Evolutionary conservation across 2,329 filamentous ascomycete genomes (phyloP).

Genomic region (Juglanconis oblonga): DNA sequence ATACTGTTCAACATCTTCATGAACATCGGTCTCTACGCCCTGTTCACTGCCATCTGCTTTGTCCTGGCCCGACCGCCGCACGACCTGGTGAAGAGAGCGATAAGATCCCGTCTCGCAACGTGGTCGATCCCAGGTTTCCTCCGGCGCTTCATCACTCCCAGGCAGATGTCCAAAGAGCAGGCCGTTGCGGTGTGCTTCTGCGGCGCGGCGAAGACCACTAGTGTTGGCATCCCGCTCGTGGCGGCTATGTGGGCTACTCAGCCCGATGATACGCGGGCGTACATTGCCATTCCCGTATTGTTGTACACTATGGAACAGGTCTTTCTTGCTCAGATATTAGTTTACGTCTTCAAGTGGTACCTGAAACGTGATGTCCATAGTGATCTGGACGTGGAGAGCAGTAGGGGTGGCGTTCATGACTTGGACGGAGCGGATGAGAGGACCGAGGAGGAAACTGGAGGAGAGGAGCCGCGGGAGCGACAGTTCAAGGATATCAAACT

Average conservation of each 20-base stretch:
- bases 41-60: slow-evolving; percentile 64
- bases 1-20: slow-evolving; percentile 67
- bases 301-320: slow-evolving; percentile 60
- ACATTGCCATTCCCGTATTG: slow-evolving; percentile 62
- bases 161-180: slow-evolving; percentile 56
- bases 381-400: slow-evolving; percentile 18
- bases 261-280: slow-evolving; percentile 51
- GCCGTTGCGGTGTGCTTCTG: slow-evolving; percentile 72
- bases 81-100: slow-evolving; percentile 24
- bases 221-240: slow-evolving; percentile 65
- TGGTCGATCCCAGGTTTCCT: slow-evolving; percentile 26
- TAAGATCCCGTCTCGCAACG: slow-evolving; percentile 34
- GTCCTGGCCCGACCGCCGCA: slow-evolving; percentile 43
- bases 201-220: slow-evolving; percentile 70
- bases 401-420: not conserved
- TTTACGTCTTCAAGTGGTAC: slow-evolving; percentile 47
- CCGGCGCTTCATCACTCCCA: slow-evolving; percentile 38
- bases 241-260: slow-evolving; percentile 64
- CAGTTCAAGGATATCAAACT: not conserved
- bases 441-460: not conserved
- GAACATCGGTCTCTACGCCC: slow-evolving; percentile 58
- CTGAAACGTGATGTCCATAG: slow-evolving; percentile 22
- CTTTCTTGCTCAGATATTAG: slow-evolving; percentile 43
- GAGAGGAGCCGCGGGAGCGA: not conserved
- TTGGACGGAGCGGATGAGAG: not conserved